Conservation (phyloP, 1,139 yeast genomes). For the Kodamaea anthophila region DNA sequence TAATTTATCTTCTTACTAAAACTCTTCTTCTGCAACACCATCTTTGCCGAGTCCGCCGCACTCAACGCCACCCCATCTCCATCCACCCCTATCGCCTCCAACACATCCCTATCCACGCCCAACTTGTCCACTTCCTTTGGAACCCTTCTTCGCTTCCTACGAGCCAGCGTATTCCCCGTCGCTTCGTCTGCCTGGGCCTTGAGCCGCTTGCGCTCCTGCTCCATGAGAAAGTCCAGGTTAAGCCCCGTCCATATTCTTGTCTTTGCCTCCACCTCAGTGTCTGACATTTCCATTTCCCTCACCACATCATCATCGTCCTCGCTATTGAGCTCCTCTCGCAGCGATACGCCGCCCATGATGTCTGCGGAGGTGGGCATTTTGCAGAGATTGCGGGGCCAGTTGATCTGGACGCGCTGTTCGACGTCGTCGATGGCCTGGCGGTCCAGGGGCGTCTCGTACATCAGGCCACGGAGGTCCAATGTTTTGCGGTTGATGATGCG, state of each 20-base stretch:
- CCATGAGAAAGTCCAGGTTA: conserved; percentile 78
- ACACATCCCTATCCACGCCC: conserved; percentile 32
- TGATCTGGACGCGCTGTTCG: conserved; percentile 17
- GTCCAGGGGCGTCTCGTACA: conserved; percentile 23
- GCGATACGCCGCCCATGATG: conserved; percentile 46
- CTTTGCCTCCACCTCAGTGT: conserved; percentile 62
- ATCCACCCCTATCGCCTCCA: conserved; percentile 36
- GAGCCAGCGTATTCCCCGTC: conserved; percentile 63
- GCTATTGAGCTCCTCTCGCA: conserved; percentile 51
- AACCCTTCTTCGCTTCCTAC: conserved; percentile 28
- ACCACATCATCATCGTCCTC: conserved; percentile 68
- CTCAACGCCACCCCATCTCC: conserved; percentile 41
- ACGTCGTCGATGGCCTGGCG: conserved; percentile 12
- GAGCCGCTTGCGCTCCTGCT: conserved; percentile 78
- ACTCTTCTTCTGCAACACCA: conserved; percentile 61
- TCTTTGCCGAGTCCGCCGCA: conserved; percentile 71
- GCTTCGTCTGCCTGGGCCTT: conserved; percentile 82
- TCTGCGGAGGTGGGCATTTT: conserved; percentile 52
- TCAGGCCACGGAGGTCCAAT: conserved; percentile 14
- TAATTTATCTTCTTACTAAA: conserved; percentile 87
- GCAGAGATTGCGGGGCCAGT: conserved; percentile 51
- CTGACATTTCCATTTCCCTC: conserved; percentile 58
- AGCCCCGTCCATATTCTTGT: conserved; percentile 84
- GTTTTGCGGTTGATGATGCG: conserved; percentile 20
- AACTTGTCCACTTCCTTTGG: conserved; percentile 9